Evolutionary conservation across 768 basidiomycete species (phyloP).

Genomic region (Suillus sp.): DNA sequence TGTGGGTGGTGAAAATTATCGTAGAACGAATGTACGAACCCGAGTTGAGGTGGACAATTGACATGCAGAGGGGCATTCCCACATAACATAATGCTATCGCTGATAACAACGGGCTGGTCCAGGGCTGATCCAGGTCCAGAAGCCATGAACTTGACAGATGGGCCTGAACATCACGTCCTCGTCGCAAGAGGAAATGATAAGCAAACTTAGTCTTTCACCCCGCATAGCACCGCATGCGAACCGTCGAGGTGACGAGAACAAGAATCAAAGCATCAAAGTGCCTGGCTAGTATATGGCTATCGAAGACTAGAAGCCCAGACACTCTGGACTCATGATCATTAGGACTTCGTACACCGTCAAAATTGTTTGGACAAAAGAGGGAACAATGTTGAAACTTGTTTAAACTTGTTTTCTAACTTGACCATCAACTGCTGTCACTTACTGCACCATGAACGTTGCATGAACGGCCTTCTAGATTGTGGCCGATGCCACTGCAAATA

Average conservation of each 20-base stretch:
- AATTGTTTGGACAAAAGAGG: not conserved
- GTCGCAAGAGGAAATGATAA: not conserved
- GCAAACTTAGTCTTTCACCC: not conserved
- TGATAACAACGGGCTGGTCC: not conserved
- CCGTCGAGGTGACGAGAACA: not conserved
- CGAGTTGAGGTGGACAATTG: not conserved
- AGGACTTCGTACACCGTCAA: not conserved
- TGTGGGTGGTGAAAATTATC: not conserved
- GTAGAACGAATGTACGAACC: not conserved
- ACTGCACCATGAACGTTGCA: too few relatives aligned
- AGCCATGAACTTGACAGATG: not conserved
- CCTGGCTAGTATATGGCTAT: too few relatives aligned
- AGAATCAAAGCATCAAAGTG: not conserved
- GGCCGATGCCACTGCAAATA: not conserved
- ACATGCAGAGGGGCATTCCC: not conserved
- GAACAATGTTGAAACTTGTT: not conserved
- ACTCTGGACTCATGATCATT: too few relatives aligned
- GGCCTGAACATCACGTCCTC: constrained; percentile 1
- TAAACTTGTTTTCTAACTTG: not conserved
- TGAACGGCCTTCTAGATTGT: too few relatives aligned
- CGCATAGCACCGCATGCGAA: not conserved
- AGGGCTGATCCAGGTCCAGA: not conserved
- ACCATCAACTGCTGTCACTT: not conserved
- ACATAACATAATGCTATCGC: not conserved
- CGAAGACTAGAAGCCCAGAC: too few relatives aligned